Base-by-base conservation (phyloP, 139 green algal genomes). In the Chlorella sorokiniana region DNA sequence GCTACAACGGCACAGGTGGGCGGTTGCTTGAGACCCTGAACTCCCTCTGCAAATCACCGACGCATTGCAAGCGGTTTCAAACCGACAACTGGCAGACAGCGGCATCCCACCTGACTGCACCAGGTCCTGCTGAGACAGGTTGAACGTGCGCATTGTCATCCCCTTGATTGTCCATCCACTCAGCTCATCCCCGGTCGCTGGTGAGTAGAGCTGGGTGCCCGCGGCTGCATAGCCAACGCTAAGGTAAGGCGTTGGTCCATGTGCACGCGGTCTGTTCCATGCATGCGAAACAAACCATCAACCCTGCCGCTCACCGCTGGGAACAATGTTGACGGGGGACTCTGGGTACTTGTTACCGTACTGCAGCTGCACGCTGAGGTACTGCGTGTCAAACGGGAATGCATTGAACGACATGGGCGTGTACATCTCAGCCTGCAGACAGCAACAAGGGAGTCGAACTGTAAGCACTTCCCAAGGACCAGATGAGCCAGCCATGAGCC, bases 341-440 rank as follows among this genome's bases (percentile, higher is more conserved):
- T 79, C 29, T 1, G 73, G 73, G 33, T 54, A 79, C 73, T 79
- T 79, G 73, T 79, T 79, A 25, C 73, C 73, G 4, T 69, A 38
- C 52, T 79, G 73, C 73, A 79, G 18, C 54, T 79, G 73, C 6
- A 79, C 27, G 0, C 31, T 52, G 18, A 79, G 73, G 73, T 69
- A 79, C 73, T 79, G 73, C 52, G 48, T 79, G 52, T 84, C 78
- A n/a, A 84, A 84, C 4, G 78, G 78, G 40, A 84, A 84, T 3
- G 37, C 27, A 3, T 27, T 10, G 33, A 84, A 84, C 41, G 56
- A 31, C 25, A 84, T 54, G 0, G 65, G 65, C 18, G 78, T 79
- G 69, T 84, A 84, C 3, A 79, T 40, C 62, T 84, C 41, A 0
- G 42, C 78, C 44, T 78, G 61, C 25, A 69, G 6, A 44, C 29